Conservation (phyloP, 371 early-diverging fungal genomes). For the Mucor indicus region DNA sequence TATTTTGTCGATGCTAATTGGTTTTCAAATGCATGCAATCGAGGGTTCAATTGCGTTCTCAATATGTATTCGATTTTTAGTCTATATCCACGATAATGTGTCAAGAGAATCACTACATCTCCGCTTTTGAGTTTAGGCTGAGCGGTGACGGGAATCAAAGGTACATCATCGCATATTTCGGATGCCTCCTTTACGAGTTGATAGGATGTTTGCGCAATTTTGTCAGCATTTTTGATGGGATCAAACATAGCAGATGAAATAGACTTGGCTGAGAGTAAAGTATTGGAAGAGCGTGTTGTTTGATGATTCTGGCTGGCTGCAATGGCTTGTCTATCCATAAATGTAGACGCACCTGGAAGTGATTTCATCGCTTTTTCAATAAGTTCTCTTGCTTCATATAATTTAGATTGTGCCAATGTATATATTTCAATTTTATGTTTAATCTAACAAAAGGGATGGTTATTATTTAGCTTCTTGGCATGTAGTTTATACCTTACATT, state of each 20-base stretch:
- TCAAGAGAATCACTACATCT: conserved; percentile 16
- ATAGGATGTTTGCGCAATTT: conserved; percentile 21
- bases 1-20: conserved; percentile 17
- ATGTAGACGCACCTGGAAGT: conserved; percentile 37
- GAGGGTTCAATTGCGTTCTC: conserved; percentile 37
- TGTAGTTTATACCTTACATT: conserved; percentile 17
- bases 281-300: conserved; percentile 2
- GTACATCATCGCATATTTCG: conserved; percentile 25
- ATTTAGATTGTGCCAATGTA: conserved; percentile 24
- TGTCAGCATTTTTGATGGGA: conserved; percentile 19
- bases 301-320: conserved; percentile 4
- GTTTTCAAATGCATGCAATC: conserved; percentile 29
- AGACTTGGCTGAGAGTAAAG: background rate
- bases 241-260: background rate
- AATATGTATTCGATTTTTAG: conserved; percentile 37
- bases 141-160: conserved; percentile 19
- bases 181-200: conserved; percentile 22
- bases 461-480: background rate
- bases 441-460: conserved; percentile 14
- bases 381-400: conserved; percentile 34
- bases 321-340: conserved; percentile 39
- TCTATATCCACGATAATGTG: conserved; percentile 30
- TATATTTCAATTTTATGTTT: conserved; percentile 25
- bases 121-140: conserved; percentile 3
- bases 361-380: conserved; percentile 44